A percentile compares a stretch with the other conserved stretches of the same genome.
phyloP scores from a whole-genome alignment of 2,329 filamentous ascomycete genomes.

The Tetracladium maxilliforme region DNA sequence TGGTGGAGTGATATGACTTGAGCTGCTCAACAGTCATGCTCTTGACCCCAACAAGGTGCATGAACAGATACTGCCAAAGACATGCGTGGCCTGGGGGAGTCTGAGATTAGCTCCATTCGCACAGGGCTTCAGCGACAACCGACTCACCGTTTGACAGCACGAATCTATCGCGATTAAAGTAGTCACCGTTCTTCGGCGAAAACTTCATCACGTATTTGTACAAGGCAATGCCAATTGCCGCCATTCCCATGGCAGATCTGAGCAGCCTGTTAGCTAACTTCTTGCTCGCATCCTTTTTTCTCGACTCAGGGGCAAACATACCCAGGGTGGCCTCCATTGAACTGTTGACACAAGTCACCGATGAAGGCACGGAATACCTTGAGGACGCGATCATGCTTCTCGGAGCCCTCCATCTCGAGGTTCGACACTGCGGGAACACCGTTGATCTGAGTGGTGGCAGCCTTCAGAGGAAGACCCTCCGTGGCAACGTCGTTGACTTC shows the following conservation, averaged over 20 bases:
- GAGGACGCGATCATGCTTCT: slow-evolving; percentile 29
- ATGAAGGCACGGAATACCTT: slow-evolving; percentile 47
- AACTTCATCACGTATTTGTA: slow-evolving; percentile 27
- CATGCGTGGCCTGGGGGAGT: slow-evolving; percentile 22
- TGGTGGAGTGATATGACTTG: slow-evolving; percentile 25
- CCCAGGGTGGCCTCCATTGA: slow-evolving; percentile 55
- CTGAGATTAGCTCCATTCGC: neutral
- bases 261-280: neutral
- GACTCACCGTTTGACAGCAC: slow-evolving; percentile 24
- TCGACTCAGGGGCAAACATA: slow-evolving; percentile 16
- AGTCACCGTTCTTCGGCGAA: slow-evolving; percentile 19
- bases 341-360: slow-evolving; percentile 56
- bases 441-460: too few species aligned
- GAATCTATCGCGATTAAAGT: slow-evolving; percentile 26
- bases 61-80: slow-evolving; percentile 26
- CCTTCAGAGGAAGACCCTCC: too few species aligned
- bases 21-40: slow-evolving; percentile 30
- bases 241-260: slow-evolving; percentile 23
- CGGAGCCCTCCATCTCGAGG: slow-evolving; percentile 1
- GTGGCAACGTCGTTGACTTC: too few species aligned
- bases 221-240: slow-evolving; percentile 24
- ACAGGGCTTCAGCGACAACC: neutral
- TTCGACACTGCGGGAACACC: too few species aligned
- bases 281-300: slow-evolving; percentile 2
- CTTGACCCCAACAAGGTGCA: slow-evolving; percentile 28